Conservation (phyloP, 2,329 filamentous ascomycete genomes). For the Trichophyton simii region DNA sequence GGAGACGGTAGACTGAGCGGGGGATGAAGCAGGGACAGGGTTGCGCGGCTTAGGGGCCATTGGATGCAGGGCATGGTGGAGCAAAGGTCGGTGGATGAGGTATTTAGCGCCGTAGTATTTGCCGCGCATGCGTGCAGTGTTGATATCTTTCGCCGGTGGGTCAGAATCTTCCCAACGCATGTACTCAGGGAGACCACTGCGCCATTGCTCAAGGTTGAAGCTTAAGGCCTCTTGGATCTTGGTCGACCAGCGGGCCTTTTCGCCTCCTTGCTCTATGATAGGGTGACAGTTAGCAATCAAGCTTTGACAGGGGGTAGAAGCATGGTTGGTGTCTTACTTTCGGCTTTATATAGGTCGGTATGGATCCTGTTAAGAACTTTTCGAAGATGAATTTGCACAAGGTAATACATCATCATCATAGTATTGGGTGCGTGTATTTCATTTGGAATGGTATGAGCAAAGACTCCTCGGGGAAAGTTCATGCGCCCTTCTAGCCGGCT, state of each 20-base stretch:
- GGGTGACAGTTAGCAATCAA: not conserved
- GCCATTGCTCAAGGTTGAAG: constrained; percentile 43
- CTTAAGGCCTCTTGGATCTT: constrained; percentile 32
- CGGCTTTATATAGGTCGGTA: constrained; percentile 40
- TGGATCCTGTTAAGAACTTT: constrained; percentile 46
- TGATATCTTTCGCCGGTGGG: constrained; percentile 59
- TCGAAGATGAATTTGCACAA: constrained; percentile 48
- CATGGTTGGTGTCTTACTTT: constrained; percentile 17
- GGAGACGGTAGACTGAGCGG: constrained; percentile 19
- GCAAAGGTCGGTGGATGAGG: constrained; percentile 73
- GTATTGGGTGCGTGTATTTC: constrained; percentile 24
- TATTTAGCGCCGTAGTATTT: constrained; percentile 92
- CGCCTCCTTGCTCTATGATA: constrained; percentile 11
- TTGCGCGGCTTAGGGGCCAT: constrained; percentile 20
- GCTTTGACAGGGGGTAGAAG: not conserved
- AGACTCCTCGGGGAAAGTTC: constrained; percentile 27
- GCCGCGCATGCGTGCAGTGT: constrained; percentile 69
- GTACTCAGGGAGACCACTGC: constrained; percentile 35
- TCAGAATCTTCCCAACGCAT: constrained; percentile 57
- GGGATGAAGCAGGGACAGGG: constrained; percentile 21
- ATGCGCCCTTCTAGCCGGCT: constrained; percentile 41
- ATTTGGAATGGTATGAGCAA: constrained; percentile 22
- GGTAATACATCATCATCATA: constrained; percentile 45
- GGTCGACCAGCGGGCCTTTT: constrained; percentile 25
- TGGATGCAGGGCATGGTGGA: constrained; percentile 47